A percentile compares a stretch with the other conserved stretches of the same genome.
phyloP scores from a whole-genome alignment of 768 basidiomycete genomes.

The Favolaschia claudopus region DNA sequence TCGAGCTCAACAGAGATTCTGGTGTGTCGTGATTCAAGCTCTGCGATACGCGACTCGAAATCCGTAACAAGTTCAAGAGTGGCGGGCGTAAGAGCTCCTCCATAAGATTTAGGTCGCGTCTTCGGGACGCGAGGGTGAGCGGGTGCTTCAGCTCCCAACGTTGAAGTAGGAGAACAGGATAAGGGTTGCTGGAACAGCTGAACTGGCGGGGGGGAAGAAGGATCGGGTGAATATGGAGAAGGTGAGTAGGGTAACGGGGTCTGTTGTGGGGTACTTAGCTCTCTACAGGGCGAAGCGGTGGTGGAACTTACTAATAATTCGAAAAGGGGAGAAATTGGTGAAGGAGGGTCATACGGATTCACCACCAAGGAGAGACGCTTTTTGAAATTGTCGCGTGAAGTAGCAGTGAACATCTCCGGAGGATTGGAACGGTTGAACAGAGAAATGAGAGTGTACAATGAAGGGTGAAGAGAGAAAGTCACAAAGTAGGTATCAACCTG shows the following conservation, averaged over 20 bases:
- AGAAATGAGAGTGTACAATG: neutral
- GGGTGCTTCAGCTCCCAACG: neutral
- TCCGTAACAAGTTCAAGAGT: slow-evolving; percentile 25
- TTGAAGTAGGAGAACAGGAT: neutral
- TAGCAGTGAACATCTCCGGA: slow-evolving; percentile 17
- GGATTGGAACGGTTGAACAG: neutral
- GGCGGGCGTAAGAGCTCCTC: slow-evolving; percentile 27
- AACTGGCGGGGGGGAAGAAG: slow-evolving; percentile 4
- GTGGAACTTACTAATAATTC: slow-evolving; percentile 11
- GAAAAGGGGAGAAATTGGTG: slow-evolving; percentile 22
- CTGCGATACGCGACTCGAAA: slow-evolving; percentile 32
- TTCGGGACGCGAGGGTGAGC: neutral
- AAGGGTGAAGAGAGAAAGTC: slow-evolving; percentile 8
- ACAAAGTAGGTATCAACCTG: slow-evolving; percentile 10
- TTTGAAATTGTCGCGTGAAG: slow-evolving; percentile 7
- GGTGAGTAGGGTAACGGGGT: slow-evolving; percentile 18
- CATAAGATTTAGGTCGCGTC: slow-evolving; percentile 28
- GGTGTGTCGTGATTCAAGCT: slow-evolving; percentile 31
- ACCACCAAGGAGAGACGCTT: slow-evolving; percentile 25
- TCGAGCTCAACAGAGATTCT: slow-evolving; percentile 29
- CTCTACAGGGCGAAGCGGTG: neutral
- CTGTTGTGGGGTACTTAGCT: neutral
- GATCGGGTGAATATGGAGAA: slow-evolving; percentile 12
- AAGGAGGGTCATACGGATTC: slow-evolving; percentile 28
- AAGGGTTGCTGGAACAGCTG: slow-evolving; percentile 3